These are phyloP conservation scores for Anacardium occidentale DNA, from an alignment of 345 rosid species.

Conservation along the genomic window DNA sequence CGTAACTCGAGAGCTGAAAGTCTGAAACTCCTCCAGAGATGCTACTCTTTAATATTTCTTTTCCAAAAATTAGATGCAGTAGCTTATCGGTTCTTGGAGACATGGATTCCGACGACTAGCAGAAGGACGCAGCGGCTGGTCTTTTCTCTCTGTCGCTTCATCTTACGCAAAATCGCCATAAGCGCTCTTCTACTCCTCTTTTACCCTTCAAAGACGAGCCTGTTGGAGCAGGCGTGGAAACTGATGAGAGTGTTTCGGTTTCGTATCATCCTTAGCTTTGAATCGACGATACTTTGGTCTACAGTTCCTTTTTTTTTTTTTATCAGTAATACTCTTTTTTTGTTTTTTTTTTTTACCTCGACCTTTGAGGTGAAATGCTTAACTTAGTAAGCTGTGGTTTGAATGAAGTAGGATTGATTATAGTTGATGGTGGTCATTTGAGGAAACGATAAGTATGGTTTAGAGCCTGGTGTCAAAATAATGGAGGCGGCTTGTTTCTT, in stretches of 20 bases:
- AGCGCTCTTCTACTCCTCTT: slow-evolving; percentile 24
- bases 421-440: background rate
- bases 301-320: slow-evolving; percentile 39
- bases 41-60: background rate
- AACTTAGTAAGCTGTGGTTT: background rate
- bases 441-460: background rate
- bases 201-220: slow-evolving; percentile 34
- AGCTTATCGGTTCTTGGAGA: slow-evolving; percentile 6
- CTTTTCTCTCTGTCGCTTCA: slow-evolving; percentile 56
- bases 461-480: too few relatives aligned
- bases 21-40: background rate
- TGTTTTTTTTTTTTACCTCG: background rate
- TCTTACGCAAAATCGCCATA: slow-evolving; percentile 45
- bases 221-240: slow-evolving; percentile 30
- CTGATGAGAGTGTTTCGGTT: slow-evolving; percentile 22
- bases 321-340: background rate
- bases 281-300: slow-evolving; percentile 51
- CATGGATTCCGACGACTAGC: slow-evolving; percentile 34
- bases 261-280: slow-evolving; percentile 45
- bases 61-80: background rate
- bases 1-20: background rate
- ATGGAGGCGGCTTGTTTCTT: background rate
- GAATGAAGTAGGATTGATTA: background rate
- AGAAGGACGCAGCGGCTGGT: slow-evolving; percentile 50
- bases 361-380: background rate